These are phyloP conservation scores for Chytriomyces sp. DNA, from an alignment of 192 early-diverging fungal species.

Conservation along the genomic window DNA sequence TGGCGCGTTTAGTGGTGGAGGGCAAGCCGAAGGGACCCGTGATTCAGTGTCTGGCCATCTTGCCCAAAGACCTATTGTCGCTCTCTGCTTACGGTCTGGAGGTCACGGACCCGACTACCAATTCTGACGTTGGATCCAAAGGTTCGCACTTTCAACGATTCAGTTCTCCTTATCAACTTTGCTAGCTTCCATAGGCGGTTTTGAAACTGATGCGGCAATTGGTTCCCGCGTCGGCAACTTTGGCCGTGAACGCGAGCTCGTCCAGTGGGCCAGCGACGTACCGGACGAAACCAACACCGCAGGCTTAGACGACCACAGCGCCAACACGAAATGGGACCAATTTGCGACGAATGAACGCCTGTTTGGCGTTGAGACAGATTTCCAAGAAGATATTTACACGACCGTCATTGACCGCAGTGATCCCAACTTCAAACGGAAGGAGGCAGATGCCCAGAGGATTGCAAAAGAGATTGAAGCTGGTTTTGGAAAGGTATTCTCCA, in stretches of 20 bases:
- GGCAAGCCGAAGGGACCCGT: constrained; percentile 36
- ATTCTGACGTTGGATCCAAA: background rate
- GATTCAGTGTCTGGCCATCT: constrained; percentile 60
- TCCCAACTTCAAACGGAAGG: constrained; percentile 83
- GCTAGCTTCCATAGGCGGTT: constrained; percentile 40
- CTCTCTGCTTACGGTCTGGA: constrained; percentile 36
- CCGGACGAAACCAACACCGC: constrained; percentile 36
- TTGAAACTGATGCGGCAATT: constrained; percentile 92
- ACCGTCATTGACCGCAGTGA: constrained; percentile 84
- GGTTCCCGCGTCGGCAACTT: constrained; percentile 62
- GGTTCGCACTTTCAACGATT: background rate
- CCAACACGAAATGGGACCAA: constrained; percentile 84
- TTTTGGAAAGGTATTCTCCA: constrained; percentile 13
- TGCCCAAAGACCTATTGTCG: constrained; percentile 66
- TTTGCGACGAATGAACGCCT: constrained; percentile 90
- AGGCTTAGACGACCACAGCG: background rate
- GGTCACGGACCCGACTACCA: background rate
- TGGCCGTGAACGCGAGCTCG: constrained; percentile 73
- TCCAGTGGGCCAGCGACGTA: constrained; percentile 79
- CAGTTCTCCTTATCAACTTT: background rate
- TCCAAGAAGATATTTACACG: constrained; percentile 95
- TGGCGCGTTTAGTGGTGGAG: constrained; percentile 51
- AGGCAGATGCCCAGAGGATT: constrained; percentile 82
- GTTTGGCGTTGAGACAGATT: constrained; percentile 96
- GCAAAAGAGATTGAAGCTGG: constrained; percentile 88